A percentile compares a stretch with the other conserved stretches of the same genome.
Evolutionary conservation across 202 grass and related monocot genomes (phyloP).

Genomic region (Panicum virgatum): DNA sequence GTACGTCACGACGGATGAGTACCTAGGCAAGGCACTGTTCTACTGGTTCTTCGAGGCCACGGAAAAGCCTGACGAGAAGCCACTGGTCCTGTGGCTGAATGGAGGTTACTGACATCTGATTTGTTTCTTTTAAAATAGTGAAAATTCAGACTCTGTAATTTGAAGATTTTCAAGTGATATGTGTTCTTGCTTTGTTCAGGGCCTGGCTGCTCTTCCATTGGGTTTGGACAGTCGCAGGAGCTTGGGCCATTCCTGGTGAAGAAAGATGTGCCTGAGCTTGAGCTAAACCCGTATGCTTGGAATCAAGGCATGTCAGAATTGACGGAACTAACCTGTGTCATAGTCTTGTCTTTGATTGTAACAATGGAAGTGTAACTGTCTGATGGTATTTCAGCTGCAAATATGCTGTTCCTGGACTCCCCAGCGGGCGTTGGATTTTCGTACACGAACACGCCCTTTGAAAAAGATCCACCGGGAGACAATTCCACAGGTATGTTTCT

Average conservation of each 20-base stretch:
- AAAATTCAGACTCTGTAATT: not conserved
- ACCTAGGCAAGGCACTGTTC: constrained; percentile 53
- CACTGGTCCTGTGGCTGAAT: constrained; percentile 54
- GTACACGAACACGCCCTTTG: constrained; percentile 57
- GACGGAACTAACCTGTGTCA: not conserved
- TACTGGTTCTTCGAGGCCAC: constrained; percentile 57
- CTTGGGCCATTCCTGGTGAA: constrained; percentile 56
- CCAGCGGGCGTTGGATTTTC: constrained; percentile 64
- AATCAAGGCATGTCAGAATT: constrained; percentile 39
- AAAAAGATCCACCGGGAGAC: constrained; percentile 45
- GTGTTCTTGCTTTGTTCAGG: constrained; percentile 29
- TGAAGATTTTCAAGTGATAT: not conserved
- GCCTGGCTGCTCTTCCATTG: constrained; percentile 59
- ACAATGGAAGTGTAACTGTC: not conserved
- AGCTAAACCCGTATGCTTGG: constrained; percentile 51
- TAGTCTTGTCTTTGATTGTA: not conserved
- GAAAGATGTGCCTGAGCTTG: constrained; percentile 54
- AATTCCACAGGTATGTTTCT: constrained; percentile 43
- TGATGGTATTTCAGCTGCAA: constrained; percentile 42
- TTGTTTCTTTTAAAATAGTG: not conserved
- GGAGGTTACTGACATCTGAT: constrained; percentile 38
- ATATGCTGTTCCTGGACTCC: constrained; percentile 58
- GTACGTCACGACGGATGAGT: constrained; percentile 39
- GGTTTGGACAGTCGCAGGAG: constrained; percentile 55
- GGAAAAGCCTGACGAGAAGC: constrained; percentile 36